Conservation (phyloP, 2,329 filamentous ascomycete species). For the Aspergillus sp. region DNA sequence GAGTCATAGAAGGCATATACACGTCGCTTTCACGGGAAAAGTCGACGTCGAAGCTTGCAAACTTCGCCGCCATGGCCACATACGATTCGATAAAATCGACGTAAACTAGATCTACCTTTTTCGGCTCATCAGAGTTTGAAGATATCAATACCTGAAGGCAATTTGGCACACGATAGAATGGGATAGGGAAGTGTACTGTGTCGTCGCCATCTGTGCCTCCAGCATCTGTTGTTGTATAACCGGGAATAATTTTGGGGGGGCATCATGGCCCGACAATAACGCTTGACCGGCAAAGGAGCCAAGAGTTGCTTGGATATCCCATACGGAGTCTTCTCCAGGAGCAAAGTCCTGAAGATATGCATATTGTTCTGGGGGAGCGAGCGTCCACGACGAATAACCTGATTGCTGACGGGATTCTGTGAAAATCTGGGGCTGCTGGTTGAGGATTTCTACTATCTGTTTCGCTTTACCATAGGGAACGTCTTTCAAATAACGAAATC, state of each 20-base stretch:
- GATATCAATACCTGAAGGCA: slow-evolving; percentile 67
- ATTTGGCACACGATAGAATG: slow-evolving; percentile 76
- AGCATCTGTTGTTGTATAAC: slow-evolving; percentile 89
- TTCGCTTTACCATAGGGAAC: slow-evolving; percentile 74
- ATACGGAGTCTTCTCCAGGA: slow-evolving; percentile 7
- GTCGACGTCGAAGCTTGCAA: slow-evolving; percentile 48
- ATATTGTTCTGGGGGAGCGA: slow-evolving; percentile 45
- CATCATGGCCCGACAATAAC: slow-evolving; percentile 22
- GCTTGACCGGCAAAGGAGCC: slow-evolving; percentile 19
- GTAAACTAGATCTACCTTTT: slow-evolving; percentile 81
- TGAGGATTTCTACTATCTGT: slow-evolving; percentile 59
- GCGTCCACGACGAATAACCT: slow-evolving; percentile 16
- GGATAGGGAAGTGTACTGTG: slow-evolving; percentile 71
- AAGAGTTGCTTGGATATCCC: slow-evolving; percentile 2
- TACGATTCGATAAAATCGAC: slow-evolving; percentile 86
- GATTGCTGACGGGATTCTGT: slow-evolving; percentile 9
- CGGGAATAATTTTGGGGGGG: slow-evolving; percentile 52
- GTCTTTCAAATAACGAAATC: slow-evolving; percentile 70
- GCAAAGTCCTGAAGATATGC: slow-evolving; percentile 19
- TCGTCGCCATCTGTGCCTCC: slow-evolving; percentile 82
- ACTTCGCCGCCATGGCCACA: slow-evolving; percentile 69
- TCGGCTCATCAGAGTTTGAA: slow-evolving; percentile 47
- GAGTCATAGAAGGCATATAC: slow-evolving; percentile 50
- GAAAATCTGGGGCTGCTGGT: slow-evolving; percentile 52
- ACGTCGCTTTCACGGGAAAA: slow-evolving; percentile 45